A percentile compares a stretch with the other conserved stretches of the same genome.
phyloP scores from a whole-genome alignment of 169 alveolate genomes.

The Plasmodium malariae region DNA sequence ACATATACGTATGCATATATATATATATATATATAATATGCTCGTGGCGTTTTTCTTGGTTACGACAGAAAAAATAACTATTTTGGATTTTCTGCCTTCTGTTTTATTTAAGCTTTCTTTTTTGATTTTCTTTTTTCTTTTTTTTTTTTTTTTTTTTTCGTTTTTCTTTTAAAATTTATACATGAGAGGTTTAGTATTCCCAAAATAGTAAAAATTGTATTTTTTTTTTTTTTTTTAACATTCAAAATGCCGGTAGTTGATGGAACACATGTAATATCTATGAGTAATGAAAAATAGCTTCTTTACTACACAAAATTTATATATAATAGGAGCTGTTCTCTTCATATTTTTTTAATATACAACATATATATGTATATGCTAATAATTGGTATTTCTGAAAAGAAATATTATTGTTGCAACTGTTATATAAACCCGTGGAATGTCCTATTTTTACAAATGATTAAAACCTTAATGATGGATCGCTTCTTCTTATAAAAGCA shows the following conservation, averaged over 20 bases:
- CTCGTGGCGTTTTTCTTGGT: background rate
- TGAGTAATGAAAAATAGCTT: constrained; percentile 47
- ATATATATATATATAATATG: background rate
- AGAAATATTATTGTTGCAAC: background rate
- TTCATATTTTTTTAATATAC: background rate
- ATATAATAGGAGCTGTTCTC: background rate
- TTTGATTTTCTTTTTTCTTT: constrained; percentile 10
- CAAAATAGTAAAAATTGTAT: too few species aligned
- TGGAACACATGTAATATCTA: constrained; percentile 71
- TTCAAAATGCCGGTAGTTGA: constrained; percentile 61
- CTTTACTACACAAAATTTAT: background rate
- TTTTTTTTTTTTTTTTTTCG: too few species aligned
- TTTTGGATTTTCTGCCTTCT: too few species aligned
- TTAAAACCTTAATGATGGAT: too few species aligned
- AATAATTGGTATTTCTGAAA: too few species aligned
- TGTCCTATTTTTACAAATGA: background rate
- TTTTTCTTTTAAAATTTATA: too few species aligned
- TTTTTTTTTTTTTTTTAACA: constrained; percentile 3
- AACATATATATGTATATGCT: too few species aligned
- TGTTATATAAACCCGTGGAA: background rate
- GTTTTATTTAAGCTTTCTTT: too few species aligned
- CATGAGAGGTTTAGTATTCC: too few species aligned
- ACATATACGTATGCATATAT: background rate
- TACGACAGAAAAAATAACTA: background rate
- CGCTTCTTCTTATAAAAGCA: too few species aligned